Percentiles rank a stretch among this genome's conserved stretches.
These are phyloP conservation scores for Avicennia marina DNA, from an alignment of 257 asterid genomes.

Conservation along the genomic window DNA sequence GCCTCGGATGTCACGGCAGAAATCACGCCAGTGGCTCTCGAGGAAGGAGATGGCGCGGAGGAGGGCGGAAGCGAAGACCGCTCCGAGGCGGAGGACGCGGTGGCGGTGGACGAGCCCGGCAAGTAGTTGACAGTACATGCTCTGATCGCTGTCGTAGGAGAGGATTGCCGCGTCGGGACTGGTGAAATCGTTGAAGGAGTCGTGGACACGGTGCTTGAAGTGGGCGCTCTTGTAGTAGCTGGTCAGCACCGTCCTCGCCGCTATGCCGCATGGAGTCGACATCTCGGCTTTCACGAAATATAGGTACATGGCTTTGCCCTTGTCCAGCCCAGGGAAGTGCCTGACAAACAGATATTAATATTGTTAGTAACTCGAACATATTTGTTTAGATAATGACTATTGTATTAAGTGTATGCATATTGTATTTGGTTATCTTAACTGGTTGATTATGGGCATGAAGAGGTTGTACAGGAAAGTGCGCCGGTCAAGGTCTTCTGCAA, in stretches of 20 bases:
- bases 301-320: conserved; percentile 79
- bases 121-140: conserved; percentile 80
- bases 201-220: conserved; percentile 51
- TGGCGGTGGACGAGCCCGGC: conserved; percentile 71
- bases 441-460: conserved; percentile 71
- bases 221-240: conserved; percentile 76
- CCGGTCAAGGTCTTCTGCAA: conserved; percentile 72
- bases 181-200: conserved; percentile 58
- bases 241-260: conserved; percentile 72
- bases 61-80: conserved; percentile 76
- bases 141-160: conserved; percentile 64
- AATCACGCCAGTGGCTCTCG: conserved; percentile 53
- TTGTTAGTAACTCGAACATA: background rate
- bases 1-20: conserved; percentile 54
- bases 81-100: conserved; percentile 76
- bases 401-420: too few species aligned
- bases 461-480: conserved; percentile 71
- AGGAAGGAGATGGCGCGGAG: conserved; percentile 76
- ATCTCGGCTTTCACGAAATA: conserved; percentile 73
- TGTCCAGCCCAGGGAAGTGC: conserved; percentile 48
- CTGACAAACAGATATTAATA: conserved; percentile 18
- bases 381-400: too few species aligned
- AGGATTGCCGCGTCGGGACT: conserved; percentile 69
- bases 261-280: conserved; percentile 66
- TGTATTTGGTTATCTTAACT: too few species aligned